A percentile compares a stretch with the other conserved stretches of the same genome.
phyloP scores from a whole-genome alignment of 768 basidiomycete genomes.

The Phanerodontia chrysosporium region DNA sequence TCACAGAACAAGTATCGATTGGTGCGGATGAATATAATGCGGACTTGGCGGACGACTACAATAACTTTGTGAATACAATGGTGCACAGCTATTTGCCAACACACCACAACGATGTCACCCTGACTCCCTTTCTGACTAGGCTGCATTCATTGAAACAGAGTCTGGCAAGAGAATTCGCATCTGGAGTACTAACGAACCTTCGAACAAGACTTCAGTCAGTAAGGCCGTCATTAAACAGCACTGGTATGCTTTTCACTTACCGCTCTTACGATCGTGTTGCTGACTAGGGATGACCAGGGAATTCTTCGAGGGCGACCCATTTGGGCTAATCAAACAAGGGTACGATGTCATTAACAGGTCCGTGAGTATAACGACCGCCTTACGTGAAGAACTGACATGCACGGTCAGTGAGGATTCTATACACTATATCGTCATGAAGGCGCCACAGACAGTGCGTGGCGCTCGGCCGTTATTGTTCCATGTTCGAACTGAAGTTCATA shows the following conservation, averaged over 20 bases:
- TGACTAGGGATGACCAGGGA: conserved; percentile 13
- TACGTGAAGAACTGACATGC: not conserved
- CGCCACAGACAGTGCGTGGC: conserved; percentile 7
- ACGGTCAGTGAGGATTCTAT: conserved; percentile 20
- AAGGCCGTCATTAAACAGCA: conserved; percentile 42
- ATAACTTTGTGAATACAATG: conserved; percentile 41
- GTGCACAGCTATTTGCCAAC: conserved; percentile 11
- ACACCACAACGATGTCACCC: not conserved
- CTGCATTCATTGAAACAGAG: conserved; percentile 27
- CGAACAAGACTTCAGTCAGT: conserved; percentile 30
- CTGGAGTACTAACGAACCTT: conserved; percentile 41
- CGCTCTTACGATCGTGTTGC: not conserved
- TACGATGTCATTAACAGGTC: conserved; percentile 26
- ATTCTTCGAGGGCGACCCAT: conserved; percentile 22
- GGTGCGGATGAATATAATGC: conserved; percentile 41
- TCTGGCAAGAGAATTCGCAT: conserved; percentile 36
- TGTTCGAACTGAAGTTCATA: not conserved
- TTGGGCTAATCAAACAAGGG: conserved; percentile 19
- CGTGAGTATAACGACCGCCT: not conserved
- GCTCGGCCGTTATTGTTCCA: not conserved
- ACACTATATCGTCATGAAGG: conserved; percentile 25
- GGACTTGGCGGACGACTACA: conserved; percentile 37
- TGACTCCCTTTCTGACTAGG: conserved; percentile 5
- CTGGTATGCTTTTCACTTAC: conserved; percentile 24
- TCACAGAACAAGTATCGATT: conserved; percentile 37